Evolutionary conservation across 108 stramenopile species (phyloP), one percentile per base, ranked within the genome.

Genomic region (Skeletonema menzelii): DNA sequence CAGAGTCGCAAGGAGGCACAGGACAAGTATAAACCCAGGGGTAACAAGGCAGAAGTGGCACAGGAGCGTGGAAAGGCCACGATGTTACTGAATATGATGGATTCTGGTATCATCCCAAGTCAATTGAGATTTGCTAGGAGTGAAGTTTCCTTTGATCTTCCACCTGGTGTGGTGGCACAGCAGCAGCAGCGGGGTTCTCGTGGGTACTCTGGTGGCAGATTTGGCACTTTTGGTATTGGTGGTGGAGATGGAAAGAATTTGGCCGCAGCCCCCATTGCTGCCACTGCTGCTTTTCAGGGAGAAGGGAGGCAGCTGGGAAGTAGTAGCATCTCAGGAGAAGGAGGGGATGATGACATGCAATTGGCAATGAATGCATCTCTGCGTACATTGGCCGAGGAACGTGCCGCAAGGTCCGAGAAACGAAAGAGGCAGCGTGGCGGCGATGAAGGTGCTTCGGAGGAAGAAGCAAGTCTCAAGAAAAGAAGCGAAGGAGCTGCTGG

Each of bases 231-330:
- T 15, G 40, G 40, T 42, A n/a, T 42, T 42, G 15, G 40, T 42
- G 40, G 40, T 15, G 37, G 37, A 0, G 11, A 13, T 38, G 15
- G 2, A 15, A n/a, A 24, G 24, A 2, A 5, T 3, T 8, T 22
- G 19, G 49, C 49, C 24, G 22, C 20, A 3, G 19, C 49, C 24
- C 20, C 49, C 24, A 0, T 3, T 53, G 49, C 22, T 24, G 4
- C 49, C 0, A 4, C 49, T 53, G 49, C n/a, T 53, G 20, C 49
- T 7, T 65, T 56, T 53, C 53, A 56, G 46, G 64, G 64, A 56
- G 64, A 65, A 17, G 64, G 64, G 17, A 53, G 53, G 53, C 46
- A 56, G 53, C 64, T 65, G 26, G 64, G 64, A 56, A 56, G 53
- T 56, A 42, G 15, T 28, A 15, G 34, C 11, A 42, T 15, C 15